Percentiles rank a stretch among this genome's conserved stretches.
Evolutionary conservation across 129 eudicot species (phyloP).

Genomic region (Lactuca sativa): DNA sequence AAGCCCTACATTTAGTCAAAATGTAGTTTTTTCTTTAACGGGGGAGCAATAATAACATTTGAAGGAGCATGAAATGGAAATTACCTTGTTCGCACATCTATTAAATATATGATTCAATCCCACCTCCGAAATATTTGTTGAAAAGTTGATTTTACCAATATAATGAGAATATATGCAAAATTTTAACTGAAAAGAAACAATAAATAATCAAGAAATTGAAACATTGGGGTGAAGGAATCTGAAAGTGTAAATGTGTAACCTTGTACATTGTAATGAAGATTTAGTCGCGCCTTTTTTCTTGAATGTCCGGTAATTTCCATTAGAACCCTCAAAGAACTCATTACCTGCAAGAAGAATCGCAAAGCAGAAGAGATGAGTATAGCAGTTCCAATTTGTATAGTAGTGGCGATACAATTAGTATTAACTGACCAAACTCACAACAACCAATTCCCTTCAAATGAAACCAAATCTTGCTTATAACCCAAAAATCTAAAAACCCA

Average conservation of each 20-base stretch:
- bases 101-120: conserved; percentile 32
- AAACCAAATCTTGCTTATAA: no score
- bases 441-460: no score
- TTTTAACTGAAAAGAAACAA: background rate
- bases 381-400: no score
- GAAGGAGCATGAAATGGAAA: conserved; percentile 2
- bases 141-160: conserved; percentile 14
- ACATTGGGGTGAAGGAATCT: background rate
- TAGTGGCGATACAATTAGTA: no score
- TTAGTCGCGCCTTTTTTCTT: conserved; percentile 12
- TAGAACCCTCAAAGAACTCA: background rate
- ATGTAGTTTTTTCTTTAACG: background rate
- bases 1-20: background rate
- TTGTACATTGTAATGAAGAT: conserved; percentile 28
- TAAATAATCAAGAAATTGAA: background rate
- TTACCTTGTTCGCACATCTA: conserved; percentile 42
- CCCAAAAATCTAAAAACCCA: no score
- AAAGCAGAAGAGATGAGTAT: no score
- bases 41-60: background rate
- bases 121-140: conserved; percentile 33
- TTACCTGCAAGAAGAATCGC: no score
- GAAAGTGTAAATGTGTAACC: conserved; percentile 18
- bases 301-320: conserved; percentile 22
- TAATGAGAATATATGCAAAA: background rate
- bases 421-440: no score